A percentile compares a stretch with the other conserved stretches of the same genome.
Conservation (phyloP, 2,329 filamentous ascomycete species). For the Pestalotiopsis sp. region DNA sequence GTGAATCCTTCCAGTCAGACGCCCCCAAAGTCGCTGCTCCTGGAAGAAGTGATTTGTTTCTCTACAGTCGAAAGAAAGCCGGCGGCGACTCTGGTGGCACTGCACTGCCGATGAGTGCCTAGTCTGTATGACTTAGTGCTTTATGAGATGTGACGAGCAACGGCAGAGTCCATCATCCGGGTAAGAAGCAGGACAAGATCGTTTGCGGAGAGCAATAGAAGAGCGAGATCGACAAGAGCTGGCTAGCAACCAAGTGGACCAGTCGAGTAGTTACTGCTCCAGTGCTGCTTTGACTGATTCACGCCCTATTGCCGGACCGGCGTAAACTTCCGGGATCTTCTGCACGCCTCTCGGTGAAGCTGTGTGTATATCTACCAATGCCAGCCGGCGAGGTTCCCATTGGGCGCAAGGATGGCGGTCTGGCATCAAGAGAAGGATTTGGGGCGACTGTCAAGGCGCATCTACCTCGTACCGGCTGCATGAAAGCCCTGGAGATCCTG, state of each 20-base stretch:
- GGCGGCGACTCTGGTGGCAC: neutral
- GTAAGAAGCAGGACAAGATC: neutral
- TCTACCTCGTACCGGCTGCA: no score
- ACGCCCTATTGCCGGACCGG: neutral
- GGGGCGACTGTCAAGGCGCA: no score
- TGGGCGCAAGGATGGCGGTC: neutral
- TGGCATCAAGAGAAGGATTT: neutral
- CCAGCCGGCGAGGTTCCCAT: neutral
- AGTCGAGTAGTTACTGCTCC: neutral
- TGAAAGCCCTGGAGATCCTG: no score
- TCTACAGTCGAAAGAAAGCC: neutral
- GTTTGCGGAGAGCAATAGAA: neutral
- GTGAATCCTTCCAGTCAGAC: neutral
- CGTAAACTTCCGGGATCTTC: neutral
- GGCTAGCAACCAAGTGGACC: neutral
- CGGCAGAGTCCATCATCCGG: neutral
- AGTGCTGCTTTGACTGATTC: neutral
- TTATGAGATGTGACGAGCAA: neutral
- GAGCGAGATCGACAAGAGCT: neutral
- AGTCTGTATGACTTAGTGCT: neutral
- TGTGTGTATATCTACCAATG: neutral
- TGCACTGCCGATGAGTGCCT: neutral
- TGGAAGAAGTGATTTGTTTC: neutral
- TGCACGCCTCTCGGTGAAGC: neutral
- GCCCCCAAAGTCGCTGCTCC: neutral